These are phyloP conservation scores for Nitzschia inconspicua DNA, from an alignment of 108 stramenopile genomes.

Conservation along the genomic window DNA sequence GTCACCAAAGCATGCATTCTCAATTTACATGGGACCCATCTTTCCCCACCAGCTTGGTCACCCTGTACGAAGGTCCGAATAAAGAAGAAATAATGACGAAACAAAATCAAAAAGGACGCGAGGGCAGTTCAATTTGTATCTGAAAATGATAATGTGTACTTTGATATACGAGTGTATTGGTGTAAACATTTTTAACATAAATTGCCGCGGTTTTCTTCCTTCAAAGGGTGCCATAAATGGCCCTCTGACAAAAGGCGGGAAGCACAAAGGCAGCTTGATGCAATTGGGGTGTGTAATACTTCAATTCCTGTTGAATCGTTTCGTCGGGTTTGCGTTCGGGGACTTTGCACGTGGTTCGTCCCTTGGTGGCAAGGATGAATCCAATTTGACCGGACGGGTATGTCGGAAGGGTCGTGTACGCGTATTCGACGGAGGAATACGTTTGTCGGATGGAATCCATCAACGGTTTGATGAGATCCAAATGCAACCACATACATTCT, in stretches of 20 bases:
- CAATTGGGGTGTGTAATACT: constrained; percentile 90
- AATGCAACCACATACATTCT: constrained; percentile 97
- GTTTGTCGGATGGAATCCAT: constrained; percentile 59
- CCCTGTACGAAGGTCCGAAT: no score
- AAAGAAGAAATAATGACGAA: no score
- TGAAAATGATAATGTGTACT: no score
- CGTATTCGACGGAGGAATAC: constrained; percentile 90
- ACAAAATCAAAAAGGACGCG: no score
- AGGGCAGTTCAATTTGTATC: no score
- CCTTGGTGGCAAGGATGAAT: constrained; percentile 90
- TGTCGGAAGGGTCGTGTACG: constrained; percentile 97
- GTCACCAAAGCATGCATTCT: no score
- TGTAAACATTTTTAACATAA: no score
- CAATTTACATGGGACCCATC: no score
- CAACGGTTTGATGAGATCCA: constrained; percentile 86
- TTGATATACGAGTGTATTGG: no score
- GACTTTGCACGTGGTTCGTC: constrained; percentile 39
- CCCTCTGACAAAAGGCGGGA: constrained; percentile 81
- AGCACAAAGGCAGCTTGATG: constrained; percentile 94
- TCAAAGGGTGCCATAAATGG: constrained; percentile 72
- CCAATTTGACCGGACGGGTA: constrained; percentile 99
- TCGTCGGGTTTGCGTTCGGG: constrained; percentile 48
- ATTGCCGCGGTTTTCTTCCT: no score
- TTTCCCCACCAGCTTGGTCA: no score
- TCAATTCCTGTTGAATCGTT: constrained; percentile 50